phyloP scores from a whole-genome alignment of 1,284 basidiomycete species.

The Irpex sp. region DNA sequence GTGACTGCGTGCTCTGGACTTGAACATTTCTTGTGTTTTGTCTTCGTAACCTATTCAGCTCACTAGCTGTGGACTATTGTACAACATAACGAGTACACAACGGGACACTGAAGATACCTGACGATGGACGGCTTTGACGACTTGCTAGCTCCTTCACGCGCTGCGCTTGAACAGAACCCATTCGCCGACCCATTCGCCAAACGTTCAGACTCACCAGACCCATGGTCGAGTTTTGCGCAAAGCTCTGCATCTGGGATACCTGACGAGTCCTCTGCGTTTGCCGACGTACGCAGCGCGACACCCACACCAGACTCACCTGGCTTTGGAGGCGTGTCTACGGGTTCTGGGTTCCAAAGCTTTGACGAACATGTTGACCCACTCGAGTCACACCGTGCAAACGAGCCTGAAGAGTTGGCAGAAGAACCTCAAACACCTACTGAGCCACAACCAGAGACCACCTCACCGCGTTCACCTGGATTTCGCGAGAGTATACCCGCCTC shows the following conservation, averaged over 20 bases:
- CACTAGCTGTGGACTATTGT: too few relatives aligned
- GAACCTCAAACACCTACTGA: slow-evolving; percentile 8
- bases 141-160: slow-evolving; percentile 57
- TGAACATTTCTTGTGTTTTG: too few relatives aligned
- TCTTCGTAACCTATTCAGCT: too few relatives aligned
- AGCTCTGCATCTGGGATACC: slow-evolving; percentile 11
- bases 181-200: slow-evolving; percentile 71
- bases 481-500: slow-evolving; percentile 24
- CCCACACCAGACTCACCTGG: slow-evolving; percentile 22
- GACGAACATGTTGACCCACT: slow-evolving; percentile 32
- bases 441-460: slow-evolving; percentile 2
- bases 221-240: slow-evolving; percentile 51
- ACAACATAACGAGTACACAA: neutral
- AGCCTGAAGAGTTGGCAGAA: slow-evolving; percentile 9
- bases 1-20: too few relatives aligned
- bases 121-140: slow-evolving; percentile 61
- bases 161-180: slow-evolving; percentile 64
- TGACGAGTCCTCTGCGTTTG: slow-evolving; percentile 29
- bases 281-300: slow-evolving; percentile 25
- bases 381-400: slow-evolving; percentile 29
- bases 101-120: neutral
- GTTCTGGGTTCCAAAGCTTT: slow-evolving; percentile 4
- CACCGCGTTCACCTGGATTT: slow-evolving; percentile 23
- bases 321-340: slow-evolving; percentile 2
- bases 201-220: slow-evolving; percentile 66